Evolutionary conservation across 1,284 basidiomycete species (phyloP), one percentile per base, ranked within the genome.

Genomic region (Neolentinus lepideus): DNA sequence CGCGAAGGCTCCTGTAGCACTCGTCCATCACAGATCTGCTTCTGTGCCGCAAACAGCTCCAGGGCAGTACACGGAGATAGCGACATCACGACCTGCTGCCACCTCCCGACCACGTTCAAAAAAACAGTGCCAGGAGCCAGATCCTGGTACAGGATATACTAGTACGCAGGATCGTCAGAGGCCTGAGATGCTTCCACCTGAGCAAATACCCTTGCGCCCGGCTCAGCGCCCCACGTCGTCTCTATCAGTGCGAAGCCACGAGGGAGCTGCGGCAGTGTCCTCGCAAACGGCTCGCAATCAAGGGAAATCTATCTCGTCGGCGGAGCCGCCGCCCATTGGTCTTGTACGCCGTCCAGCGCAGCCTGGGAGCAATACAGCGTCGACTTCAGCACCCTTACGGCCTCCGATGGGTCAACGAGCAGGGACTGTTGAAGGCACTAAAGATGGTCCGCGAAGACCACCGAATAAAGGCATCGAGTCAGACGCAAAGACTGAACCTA

Each of bases 141-240:
- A 31, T 31, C 29, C 29, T 12, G 6, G 4, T 12, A 12, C 29
- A 12, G 12, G 16, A 3, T 16, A 16, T 16, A 16, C 8, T 16
- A n/a, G 6, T 16, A 43, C 3, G 12, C 12, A 43, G 16, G 38
- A 38, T 14, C 59, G 53, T 31, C 33, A 38, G 14, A 61, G 52
- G 24, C 56, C 57, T 43, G 56, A 61, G 52, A 66, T 66, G 64
- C 62, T 59, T 9, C 64, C 64, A 2, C 63, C 65, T 1, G 59
- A 60, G 25, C 61, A 59, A 29, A 58, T 64, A 38, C 63, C 64
- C 22, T 52, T 57, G 9, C 61, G 52, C 43, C 29, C 56, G 54
- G 57, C 36, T 56, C 60, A 16, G 57, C 58, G 47, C 56, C 54
- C 3, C 52, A 57, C 16, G 48, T 61, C 47, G 57, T 56, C 21